These are phyloP conservation scores for Neurospora sublineolata DNA, from an alignment of 495 filamentous ascomycete species.

Conservation along the genomic window DNA sequence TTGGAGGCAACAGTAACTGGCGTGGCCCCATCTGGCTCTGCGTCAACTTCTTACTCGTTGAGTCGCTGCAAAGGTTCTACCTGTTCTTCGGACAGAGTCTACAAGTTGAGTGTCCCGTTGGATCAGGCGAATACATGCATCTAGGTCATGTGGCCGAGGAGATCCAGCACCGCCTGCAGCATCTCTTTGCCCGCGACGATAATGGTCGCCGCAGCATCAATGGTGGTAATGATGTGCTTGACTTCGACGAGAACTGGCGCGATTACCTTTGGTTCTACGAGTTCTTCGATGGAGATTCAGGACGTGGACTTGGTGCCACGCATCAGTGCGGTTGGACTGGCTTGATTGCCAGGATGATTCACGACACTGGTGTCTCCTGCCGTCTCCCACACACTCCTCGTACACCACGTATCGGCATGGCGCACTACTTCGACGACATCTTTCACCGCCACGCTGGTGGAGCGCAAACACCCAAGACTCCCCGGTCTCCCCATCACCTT, in stretches of 20 bases:
- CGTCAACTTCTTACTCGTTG: conserved; percentile 89
- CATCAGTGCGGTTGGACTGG: conserved; percentile 99
- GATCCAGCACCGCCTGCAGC: conserved; percentile 87
- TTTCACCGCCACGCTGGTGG: conserved; percentile 44
- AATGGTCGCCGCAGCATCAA: conserved; percentile 82
- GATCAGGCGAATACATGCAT: conserved; percentile 92
- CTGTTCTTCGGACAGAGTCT: conserved; percentile 87
- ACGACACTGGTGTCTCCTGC: conserved; percentile 88
- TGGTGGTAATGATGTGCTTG: conserved; percentile 65
- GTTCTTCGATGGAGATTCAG: conserved; percentile 90
- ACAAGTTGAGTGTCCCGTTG: conserved; percentile 85
- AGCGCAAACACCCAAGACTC: conserved; percentile 23
- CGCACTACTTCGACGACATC: conserved; percentile 92
- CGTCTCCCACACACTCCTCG: conserved; percentile 87
- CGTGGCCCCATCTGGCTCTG: conserved; percentile 88
- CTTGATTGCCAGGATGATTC: conserved; percentile 88
- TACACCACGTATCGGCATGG: conserved; percentile 67
- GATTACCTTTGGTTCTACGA: conserved; percentile 94
- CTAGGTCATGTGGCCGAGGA: conserved; percentile 93
- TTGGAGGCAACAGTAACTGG: conserved; percentile 98
- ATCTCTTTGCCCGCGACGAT: conserved; percentile 73
- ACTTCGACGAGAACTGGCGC: conserved; percentile 85
- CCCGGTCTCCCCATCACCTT: conserved; percentile 36
- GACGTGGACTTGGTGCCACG: conserved; percentile 79
- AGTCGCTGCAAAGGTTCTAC: conserved; percentile 83